phyloP scores from a whole-genome alignment of 2,329 filamentous ascomycete genomes.

The Setomelanomma holmii region DNA sequence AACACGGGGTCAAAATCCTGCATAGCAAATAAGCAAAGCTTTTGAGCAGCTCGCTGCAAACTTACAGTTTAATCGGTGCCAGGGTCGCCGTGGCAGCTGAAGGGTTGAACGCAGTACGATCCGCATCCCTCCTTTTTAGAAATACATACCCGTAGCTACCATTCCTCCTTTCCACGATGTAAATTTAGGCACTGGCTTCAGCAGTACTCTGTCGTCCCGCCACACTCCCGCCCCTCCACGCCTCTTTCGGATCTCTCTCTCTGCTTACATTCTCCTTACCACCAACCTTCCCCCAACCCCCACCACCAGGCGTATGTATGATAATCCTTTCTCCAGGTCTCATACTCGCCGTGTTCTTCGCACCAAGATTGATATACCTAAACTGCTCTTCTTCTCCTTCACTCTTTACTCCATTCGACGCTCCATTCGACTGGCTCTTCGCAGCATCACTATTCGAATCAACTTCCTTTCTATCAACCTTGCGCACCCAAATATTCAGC shows the following conservation, averaged over 20 bases:
- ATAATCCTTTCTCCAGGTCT: constrained; percentile 79
- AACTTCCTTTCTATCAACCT: constrained; percentile 55
- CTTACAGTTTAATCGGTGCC: too few relatives aligned
- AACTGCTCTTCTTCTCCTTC: constrained; percentile 62
- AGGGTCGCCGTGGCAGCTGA: too few relatives aligned
- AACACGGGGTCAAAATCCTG: too few relatives aligned
- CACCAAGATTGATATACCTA: constrained; percentile 74
- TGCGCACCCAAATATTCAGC: constrained; percentile 85
- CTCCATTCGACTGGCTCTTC: too few relatives aligned
- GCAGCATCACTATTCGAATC: constrained; percentile 33
- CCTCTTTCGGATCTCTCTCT: constrained; percentile 64
- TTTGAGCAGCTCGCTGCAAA: too few relatives aligned
- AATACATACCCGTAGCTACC: too few relatives aligned
- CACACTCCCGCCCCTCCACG: constrained; percentile 68
- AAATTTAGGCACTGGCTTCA: constrained; percentile 48
- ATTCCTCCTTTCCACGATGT: too few relatives aligned
- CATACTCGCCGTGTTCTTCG: constrained; percentile 82
- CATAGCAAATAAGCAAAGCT: too few relatives aligned
- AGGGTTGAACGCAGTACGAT: too few relatives aligned
- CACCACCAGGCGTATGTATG: constrained; percentile 78
- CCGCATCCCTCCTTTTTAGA: too few relatives aligned
- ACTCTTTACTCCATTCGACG: constrained; percentile 31
- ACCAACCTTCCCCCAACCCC: constrained; percentile 73
- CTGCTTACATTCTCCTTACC: constrained; percentile 60
- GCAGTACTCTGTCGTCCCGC: constrained; percentile 62